These are phyloP conservation scores for Mortierella sp. DNA, from an alignment of 371 early-diverging fungal genomes.

Conservation along the genomic window DNA sequence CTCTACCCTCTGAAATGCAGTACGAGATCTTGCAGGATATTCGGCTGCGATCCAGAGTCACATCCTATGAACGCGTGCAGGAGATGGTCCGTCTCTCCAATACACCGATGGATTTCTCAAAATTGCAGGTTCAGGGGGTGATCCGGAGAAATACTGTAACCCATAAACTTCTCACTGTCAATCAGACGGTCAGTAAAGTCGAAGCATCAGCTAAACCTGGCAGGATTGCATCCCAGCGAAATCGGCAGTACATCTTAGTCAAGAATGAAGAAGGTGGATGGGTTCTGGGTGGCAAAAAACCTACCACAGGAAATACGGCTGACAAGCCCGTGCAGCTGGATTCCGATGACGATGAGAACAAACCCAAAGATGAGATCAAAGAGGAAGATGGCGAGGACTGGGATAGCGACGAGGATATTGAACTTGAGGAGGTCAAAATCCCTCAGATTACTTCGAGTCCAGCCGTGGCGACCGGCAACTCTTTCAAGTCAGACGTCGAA, in stretches of 20 bases:
- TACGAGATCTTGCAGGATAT: conserved; percentile 92
- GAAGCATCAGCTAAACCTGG: conserved; percentile 52
- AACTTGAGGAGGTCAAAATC: conserved; percentile 58
- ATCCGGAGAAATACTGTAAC: conserved; percentile 90
- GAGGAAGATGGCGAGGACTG: conserved; percentile 58
- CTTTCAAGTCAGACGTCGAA: not conserved
- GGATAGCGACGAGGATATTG: conserved; percentile 45
- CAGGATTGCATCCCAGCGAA: conserved; percentile 86
- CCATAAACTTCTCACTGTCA: conserved; percentile 79
- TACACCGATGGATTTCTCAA: conserved; percentile 89
- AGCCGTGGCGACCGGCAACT: not conserved
- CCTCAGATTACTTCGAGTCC: not conserved
- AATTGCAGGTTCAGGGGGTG: conserved; percentile 88
- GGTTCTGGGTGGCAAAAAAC: conserved; percentile 66
- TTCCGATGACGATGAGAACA: conserved; percentile 41
- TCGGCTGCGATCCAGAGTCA: conserved; percentile 85
- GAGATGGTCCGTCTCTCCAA: conserved; percentile 70
- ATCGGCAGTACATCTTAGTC: conserved; percentile 83
- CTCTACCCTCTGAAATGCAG: conserved; percentile 88
- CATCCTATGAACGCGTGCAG: conserved; percentile 81
- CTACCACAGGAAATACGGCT: conserved; percentile 30
- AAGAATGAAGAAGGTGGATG: conserved; percentile 90
- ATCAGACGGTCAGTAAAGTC: conserved; percentile 61
- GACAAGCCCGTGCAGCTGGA: conserved; percentile 55
- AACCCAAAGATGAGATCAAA: conserved; percentile 50